phyloP scores from a whole-genome alignment of 129 eudicot species.

The Pittosporum tobira region DNA sequence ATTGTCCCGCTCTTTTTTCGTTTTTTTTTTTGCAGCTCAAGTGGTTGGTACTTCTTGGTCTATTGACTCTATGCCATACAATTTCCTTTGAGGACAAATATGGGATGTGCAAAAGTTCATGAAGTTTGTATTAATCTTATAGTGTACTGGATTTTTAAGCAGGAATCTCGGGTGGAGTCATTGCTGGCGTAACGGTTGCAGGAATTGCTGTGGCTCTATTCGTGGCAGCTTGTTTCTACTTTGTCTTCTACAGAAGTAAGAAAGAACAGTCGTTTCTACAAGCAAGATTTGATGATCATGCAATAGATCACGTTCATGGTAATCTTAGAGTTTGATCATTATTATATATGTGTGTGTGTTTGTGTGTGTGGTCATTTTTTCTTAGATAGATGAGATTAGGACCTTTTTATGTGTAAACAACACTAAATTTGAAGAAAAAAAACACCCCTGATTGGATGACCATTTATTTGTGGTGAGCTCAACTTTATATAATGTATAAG shows the following conservation, averaged over 20 bases:
- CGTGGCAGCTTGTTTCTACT: slow-evolving; percentile 42
- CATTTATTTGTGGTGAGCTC: not conserved
- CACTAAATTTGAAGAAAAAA: not conserved
- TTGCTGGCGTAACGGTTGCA: slow-evolving; percentile 61
- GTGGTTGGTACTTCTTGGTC: slow-evolving; percentile 37
- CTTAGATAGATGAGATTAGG: not conserved
- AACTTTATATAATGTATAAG: not conserved
- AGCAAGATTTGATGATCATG: slow-evolving; percentile 16
- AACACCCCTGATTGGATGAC: not conserved
- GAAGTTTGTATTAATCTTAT: slow-evolving; percentile 17
- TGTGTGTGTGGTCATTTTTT: not conserved
- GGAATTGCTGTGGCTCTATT: slow-evolving; percentile 31
- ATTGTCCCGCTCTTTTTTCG: slow-evolving; percentile 15
- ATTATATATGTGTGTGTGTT: not conserved
- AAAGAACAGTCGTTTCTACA: slow-evolving; percentile 25
- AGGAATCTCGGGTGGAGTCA: slow-evolving; percentile 54
- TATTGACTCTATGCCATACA: slow-evolving; percentile 6
- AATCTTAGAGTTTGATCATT: not conserved
- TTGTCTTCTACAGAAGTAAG: slow-evolving; percentile 36
- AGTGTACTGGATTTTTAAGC: slow-evolving; percentile 19
- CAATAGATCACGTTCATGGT: slow-evolving; percentile 35
- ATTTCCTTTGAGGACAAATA: slow-evolving; percentile 10
- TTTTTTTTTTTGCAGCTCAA: slow-evolving; percentile 51
- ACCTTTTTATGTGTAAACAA: not conserved
- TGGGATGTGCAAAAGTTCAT: slow-evolving; percentile 8